phyloP scores from a whole-genome alignment of 768 basidiomycete species.

The Amyloporia xantha region DNA sequence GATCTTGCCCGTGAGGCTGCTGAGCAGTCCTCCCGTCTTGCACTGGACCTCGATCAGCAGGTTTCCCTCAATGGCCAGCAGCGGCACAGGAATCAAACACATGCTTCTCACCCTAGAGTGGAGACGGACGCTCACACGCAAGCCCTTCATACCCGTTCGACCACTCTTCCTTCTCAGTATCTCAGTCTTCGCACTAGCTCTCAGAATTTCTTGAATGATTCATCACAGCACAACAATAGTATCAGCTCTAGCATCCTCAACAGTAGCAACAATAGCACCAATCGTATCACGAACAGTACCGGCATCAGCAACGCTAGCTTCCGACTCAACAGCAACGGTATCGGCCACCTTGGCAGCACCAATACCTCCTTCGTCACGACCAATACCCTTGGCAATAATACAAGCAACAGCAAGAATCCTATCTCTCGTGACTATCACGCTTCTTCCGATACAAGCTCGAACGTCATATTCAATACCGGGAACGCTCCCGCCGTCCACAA shows the following conservation, averaged over 20 bases:
- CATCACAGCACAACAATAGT: background rate
- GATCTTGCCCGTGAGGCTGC: background rate
- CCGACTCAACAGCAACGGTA: constrained; percentile 2
- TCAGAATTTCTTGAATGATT: background rate
- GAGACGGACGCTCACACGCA: constrained; percentile 12
- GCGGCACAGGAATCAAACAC: constrained; percentile 23
- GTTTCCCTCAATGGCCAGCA: constrained; percentile 7
- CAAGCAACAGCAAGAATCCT: background rate
- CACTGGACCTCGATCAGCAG: constrained; percentile 7
- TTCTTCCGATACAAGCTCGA: background rate
- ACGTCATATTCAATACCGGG: background rate
- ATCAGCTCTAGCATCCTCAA: background rate
- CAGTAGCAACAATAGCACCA: background rate
- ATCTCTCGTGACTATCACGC: background rate
- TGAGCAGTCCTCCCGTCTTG: background rate
- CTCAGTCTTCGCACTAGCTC: constrained; percentile 1
- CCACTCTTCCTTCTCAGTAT: constrained; percentile 22
- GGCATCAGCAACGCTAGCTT: constrained; percentile 2
- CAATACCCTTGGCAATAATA: background rate
- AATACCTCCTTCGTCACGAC: background rate
- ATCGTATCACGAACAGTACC: constrained; percentile 2
- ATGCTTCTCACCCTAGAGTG: constrained; percentile 14
- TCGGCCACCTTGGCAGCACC: background rate
- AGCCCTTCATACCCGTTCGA: constrained; percentile 16
- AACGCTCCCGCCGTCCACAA: background rate